These are phyloP conservation scores for Kuraishia capsulata DNA, from an alignment of 805 yeast species.

Conservation along the genomic window DNA sequence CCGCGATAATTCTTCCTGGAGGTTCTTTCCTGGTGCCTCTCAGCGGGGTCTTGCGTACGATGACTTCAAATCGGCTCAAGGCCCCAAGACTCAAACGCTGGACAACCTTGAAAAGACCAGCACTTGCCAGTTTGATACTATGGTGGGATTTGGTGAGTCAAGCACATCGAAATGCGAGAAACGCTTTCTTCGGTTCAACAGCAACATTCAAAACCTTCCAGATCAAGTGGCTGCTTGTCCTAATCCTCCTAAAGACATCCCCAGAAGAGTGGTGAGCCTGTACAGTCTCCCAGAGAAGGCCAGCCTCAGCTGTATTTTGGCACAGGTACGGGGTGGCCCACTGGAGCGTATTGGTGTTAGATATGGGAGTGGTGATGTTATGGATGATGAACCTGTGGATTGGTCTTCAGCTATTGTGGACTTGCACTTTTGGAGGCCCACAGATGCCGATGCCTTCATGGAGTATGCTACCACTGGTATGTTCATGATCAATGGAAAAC, in stretches of 20 bases:
- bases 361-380: background rate
- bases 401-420: slow-evolving; percentile 26
- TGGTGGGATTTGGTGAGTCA: no score
- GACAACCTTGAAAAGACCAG: no score
- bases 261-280: background rate
- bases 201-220: background rate
- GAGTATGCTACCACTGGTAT: slow-evolving; percentile 41
- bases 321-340: slow-evolving; percentile 63
- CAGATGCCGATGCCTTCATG: slow-evolving; percentile 47
- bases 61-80: no score
- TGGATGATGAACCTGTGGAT: slow-evolving; percentile 5
- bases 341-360: slow-evolving; percentile 38
- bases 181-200: background rate
- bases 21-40: no score
- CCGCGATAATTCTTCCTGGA: no score
- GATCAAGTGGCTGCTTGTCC: no score
- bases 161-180: no score
- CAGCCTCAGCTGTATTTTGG: slow-evolving; percentile 39
- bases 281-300: slow-evolving; percentile 18
- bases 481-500: slow-evolving; percentile 50
- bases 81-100: no score
- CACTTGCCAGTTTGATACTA: no score
- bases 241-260: no score
- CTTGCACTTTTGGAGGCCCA: slow-evolving; percentile 41
- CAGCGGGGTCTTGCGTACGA: no score